These are phyloP conservation scores for Solanum piurae DNA, from an alignment of 257 asterid species.

Conservation along the genomic window DNA sequence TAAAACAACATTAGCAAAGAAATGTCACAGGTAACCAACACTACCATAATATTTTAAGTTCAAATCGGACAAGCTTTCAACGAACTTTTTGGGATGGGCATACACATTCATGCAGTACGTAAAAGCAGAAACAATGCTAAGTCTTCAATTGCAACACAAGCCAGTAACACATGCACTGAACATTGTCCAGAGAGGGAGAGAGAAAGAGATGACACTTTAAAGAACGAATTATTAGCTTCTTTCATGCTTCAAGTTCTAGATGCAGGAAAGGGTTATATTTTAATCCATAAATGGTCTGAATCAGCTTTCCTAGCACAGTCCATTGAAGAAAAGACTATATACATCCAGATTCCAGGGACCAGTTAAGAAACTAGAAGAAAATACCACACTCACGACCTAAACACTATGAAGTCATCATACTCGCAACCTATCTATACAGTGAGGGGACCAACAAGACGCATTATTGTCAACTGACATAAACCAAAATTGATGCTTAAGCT, in stretches of 20 bases:
- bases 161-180: background rate
- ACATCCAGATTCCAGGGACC: background rate
- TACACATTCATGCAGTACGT: background rate
- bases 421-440: background rate
- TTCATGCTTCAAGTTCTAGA: background rate
- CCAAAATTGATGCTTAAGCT: background rate
- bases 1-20: background rate
- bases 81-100: background rate
- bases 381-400: background rate
- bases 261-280: background rate
- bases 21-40: background rate
- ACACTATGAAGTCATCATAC: background rate
- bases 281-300: background rate
- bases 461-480: background rate
- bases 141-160: background rate
- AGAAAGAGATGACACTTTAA: background rate
- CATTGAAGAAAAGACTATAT: background rate
- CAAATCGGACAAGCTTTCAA: background rate
- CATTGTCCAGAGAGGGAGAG: background rate
- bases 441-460: background rate
- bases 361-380: background rate
- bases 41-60: background rate
- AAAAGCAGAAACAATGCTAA: background rate
- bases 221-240: background rate
- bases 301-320: background rate